phyloP scores from a whole-genome alignment of 116 monocot genomes.

The Thalassia testudinum region DNA sequence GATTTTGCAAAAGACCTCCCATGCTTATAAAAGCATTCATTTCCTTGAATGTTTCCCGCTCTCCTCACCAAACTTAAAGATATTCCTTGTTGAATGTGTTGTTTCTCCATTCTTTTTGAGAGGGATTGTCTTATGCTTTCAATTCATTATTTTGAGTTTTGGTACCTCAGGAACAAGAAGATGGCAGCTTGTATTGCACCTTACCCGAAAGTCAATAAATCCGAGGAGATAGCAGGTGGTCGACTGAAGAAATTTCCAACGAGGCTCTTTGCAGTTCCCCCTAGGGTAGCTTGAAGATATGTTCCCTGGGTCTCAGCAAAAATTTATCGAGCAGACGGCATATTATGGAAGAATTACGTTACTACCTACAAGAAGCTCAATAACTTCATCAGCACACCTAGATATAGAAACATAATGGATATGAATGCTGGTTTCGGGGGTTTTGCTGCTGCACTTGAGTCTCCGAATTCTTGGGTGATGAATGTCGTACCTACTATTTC shows the following conservation, averaged over 20 bases:
- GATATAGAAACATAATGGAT: slow-evolving; percentile 69
- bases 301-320: slow-evolving; percentile 21
- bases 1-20: too few species aligned
- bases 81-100: neutral
- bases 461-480: slow-evolving; percentile 65
- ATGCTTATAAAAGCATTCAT: too few species aligned
- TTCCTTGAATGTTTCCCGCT: neutral
- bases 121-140: neutral
- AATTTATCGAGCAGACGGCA: slow-evolving; percentile 36
- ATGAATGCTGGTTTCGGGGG: slow-evolving; percentile 77
- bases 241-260: slow-evolving; percentile 44
- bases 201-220: slow-evolving; percentile 16
- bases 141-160: neutral
- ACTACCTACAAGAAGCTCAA: slow-evolving; percentile 49
- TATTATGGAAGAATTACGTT: slow-evolving; percentile 46
- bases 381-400: slow-evolving; percentile 27
- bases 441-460: slow-evolving; percentile 67
- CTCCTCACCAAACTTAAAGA: neutral
- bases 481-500: slow-evolving; percentile 62
- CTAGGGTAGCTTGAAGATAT: slow-evolving; percentile 29
- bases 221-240: slow-evolving; percentile 28
- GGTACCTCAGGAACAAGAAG: slow-evolving; percentile 45
- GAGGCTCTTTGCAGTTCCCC: slow-evolving; percentile 47
- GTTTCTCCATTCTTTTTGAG: too few species aligned
- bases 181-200: slow-evolving; percentile 46